Percentiles rank a stretch among this genome's conserved stretches.
Evolutionary conservation across 1,284 basidiomycete species (phyloP).

Genomic region (Calocybe gambosa): DNA sequence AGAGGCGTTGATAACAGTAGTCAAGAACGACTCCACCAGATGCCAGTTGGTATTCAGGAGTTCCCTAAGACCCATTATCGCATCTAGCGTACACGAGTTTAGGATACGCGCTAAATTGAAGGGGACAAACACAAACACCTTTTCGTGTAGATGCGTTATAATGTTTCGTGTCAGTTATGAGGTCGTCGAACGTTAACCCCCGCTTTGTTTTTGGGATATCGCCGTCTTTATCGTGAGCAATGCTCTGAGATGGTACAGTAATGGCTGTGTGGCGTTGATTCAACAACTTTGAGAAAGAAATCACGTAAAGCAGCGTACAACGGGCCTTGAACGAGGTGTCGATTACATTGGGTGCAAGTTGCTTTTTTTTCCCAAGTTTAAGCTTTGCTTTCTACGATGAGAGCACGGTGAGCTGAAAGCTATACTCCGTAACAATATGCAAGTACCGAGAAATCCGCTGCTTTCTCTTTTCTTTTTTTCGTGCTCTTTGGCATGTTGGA

Average conservation of each 20-base stretch:
- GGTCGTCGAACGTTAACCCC: slow-evolving; percentile 73
- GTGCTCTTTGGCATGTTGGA: slow-evolving; percentile 71
- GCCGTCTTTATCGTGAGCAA: slow-evolving; percentile 47
- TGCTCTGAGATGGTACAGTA: slow-evolving; percentile 82
- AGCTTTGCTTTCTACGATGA: slow-evolving; percentile 82
- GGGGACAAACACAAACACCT: slow-evolving; percentile 47
- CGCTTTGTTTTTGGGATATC: slow-evolving; percentile 67
- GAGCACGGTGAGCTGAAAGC: slow-evolving; percentile 3
- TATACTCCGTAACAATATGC: neutral
- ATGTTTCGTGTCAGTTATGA: slow-evolving; percentile 79
- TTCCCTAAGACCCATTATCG: slow-evolving; percentile 78
- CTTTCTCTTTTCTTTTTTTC: slow-evolving; percentile 83
- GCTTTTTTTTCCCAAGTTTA: slow-evolving; percentile 94
- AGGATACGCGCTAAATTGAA: no score
- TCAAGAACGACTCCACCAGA: slow-evolving; percentile 52
- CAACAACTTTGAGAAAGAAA: slow-evolving; percentile 1
- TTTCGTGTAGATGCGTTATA: slow-evolving; percentile 72
- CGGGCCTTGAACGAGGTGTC: slow-evolving; percentile 95
- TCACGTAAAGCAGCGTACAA: slow-evolving; percentile 43
- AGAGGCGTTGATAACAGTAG: slow-evolving; percentile 60
- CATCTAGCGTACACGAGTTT: slow-evolving; percentile 43
- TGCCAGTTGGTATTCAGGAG: slow-evolving; percentile 64
- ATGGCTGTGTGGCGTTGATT: slow-evolving; percentile 55
- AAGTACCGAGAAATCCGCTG: slow-evolving; percentile 79
- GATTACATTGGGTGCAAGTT: slow-evolving; percentile 76